These are phyloP conservation scores for Pseudopithomyces maydicus DNA, from an alignment of 2,329 filamentous ascomycete genomes.

Conservation along the genomic window DNA sequence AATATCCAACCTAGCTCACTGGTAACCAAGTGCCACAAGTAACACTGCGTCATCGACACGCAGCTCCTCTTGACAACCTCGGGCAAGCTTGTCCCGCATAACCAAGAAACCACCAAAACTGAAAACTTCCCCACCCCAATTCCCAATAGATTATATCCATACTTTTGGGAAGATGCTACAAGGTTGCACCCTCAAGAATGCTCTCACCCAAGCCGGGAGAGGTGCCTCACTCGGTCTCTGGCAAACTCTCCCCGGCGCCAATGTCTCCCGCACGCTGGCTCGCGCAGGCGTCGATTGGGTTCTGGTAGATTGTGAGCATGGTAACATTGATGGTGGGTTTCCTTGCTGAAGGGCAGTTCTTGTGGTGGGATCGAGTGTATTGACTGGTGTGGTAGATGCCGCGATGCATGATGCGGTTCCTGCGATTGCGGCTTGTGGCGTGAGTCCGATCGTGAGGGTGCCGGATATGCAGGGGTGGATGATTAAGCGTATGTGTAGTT, in stretches of 20 bases:
- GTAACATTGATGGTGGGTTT: neutral
- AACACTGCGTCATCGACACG: too few relatives aligned
- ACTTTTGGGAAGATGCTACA: neutral
- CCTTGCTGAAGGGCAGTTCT: too few relatives aligned
- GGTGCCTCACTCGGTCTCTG: neutral
- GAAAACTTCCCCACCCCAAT: too few relatives aligned
- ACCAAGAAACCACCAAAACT: too few relatives aligned
- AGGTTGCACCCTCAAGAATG: neutral
- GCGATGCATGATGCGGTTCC: neutral
- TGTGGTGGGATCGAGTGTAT: neutral
- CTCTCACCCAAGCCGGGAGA: neutral
- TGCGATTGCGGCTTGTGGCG: neutral
- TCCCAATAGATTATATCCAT: too few relatives aligned
- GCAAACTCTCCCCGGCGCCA: neutral
- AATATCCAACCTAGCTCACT: too few relatives aligned
- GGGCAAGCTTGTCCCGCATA: too few relatives aligned
- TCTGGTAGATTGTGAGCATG: neutral
- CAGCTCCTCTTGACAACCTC: too few relatives aligned
- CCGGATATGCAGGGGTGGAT: slow-evolving; percentile 1
- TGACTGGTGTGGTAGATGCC: neutral
- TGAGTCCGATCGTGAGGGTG: neutral
- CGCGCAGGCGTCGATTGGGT: neutral
- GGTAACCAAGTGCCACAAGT: too few relatives aligned
- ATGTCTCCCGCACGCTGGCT: neutral
- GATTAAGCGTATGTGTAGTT: neutral